phyloP scores from a whole-genome alignment of 2,329 filamentous ascomycete genomes.

The Penicillium freii region DNA sequence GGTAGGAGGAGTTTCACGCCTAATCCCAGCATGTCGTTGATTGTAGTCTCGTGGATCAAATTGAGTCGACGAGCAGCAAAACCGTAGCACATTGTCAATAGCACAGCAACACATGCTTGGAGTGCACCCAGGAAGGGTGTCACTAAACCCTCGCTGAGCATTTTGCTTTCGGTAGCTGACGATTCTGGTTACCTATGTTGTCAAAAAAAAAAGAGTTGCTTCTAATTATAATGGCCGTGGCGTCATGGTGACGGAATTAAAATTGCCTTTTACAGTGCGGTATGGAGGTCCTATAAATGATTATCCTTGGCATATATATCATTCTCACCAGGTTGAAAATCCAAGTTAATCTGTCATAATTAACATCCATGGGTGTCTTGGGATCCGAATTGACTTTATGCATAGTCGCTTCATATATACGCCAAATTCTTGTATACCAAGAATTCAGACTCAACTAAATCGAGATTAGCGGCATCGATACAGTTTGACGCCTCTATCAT shows the following conservation, averaged over 20 bases:
- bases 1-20: neutral
- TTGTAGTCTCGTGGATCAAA: neutral
- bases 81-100: neutral
- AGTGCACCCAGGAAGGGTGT: neutral
- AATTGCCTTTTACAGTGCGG: too few relatives aligned
- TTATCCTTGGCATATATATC: too few relatives aligned
- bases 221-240: neutral
- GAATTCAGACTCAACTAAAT: too few relatives aligned
- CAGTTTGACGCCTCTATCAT: too few relatives aligned
- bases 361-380: too few relatives aligned
- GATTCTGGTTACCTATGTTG: neutral
- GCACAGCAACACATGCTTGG: neutral
- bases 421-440: too few relatives aligned
- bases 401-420: too few relatives aligned
- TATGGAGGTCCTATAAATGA: too few relatives aligned
- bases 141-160: neutral
- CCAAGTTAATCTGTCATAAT: too few relatives aligned
- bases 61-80: neutral
- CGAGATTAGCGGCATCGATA: too few relatives aligned
- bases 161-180: neutral
- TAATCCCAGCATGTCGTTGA: neutral
- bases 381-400: too few relatives aligned
- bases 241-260: slow-evolving; percentile 20
- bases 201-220: neutral
- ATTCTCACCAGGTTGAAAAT: too few relatives aligned